Base-by-base conservation (phyloP, 2,329 filamentous ascomycete species). In the Sporothrix pallida region DNA sequence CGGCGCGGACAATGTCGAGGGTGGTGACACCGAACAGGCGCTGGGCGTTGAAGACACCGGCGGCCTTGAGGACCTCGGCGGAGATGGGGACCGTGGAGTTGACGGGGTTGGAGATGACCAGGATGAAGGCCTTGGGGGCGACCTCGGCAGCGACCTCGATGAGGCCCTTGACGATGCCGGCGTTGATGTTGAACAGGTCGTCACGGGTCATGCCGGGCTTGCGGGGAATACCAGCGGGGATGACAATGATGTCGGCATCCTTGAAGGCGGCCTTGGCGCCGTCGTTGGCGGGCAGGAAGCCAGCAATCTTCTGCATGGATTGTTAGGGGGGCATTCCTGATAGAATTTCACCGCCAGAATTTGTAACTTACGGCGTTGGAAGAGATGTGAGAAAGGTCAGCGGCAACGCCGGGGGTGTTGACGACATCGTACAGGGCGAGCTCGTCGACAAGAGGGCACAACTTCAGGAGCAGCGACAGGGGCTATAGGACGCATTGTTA, bases 181-280 rank as follows among this genome's bases (percentile, higher is more conserved):
- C 96, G 84, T 99, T 99, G 88, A 98, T 97, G 87, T 98, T 98
- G 92, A 99, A 99, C 75, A 99, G 93, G 82, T 98, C 96, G 81
- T 99, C 96, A 86, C 96, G 94, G 84, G 93, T 98, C 96, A 99
- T 99, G 81, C 96, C 96, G 80, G 96, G 96, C 89, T 98, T 98
- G 86, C 96, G 94, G 81, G 96, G 96, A 89, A 99, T 97, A 80
- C 96, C 96, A 81, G 96, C 96, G 71, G 96, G 96, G 82, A 99
- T 98, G 86, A 99, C 91, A 80, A 98, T 93, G 79, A 99, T 92
- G 84, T 99, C 95, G 79, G 94, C 93, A 84, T 94, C 93, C 82
- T 94, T 97, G 83, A 99, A 90, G 74, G 96, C 94, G 75, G 90
- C 83, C 88, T 97, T 94, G 81, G 95, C 89, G 78, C 95, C 95